These are phyloP conservation scores for Ploettnerulaceae sp. DNA, from an alignment of 2,329 filamentous ascomycete species.

Conservation along the genomic window DNA sequence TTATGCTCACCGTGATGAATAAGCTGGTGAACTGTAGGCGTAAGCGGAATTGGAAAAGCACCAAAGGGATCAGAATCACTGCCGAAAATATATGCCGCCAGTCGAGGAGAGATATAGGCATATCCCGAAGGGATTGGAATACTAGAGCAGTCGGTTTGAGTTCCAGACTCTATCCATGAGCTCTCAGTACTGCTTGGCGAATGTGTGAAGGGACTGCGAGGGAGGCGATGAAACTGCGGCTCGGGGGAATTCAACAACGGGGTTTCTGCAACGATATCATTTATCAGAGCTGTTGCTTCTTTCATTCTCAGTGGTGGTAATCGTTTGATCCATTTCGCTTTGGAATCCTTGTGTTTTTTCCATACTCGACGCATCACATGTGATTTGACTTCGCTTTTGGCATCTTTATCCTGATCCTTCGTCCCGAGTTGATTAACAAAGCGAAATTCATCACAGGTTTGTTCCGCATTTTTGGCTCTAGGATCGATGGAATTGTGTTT, in stretches of 20 bases:
- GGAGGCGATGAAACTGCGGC: neutral
- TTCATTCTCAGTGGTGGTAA: neutral
- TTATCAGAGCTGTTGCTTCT: neutral
- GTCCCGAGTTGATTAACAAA: slow-evolving; percentile 5
- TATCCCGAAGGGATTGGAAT: neutral
- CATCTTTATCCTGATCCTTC: slow-evolving; percentile 1
- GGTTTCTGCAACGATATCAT: neutral
- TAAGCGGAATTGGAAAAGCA: slow-evolving; percentile 1
- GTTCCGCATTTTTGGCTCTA: neutral
- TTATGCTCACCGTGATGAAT: neutral
- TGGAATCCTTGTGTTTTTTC: slow-evolving; percentile 7
- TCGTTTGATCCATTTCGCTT: slow-evolving; percentile 5
- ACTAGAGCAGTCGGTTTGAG: neutral
- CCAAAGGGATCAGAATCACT: slow-evolving; percentile 1
- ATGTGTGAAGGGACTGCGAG: neutral
- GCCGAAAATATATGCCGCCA: neutral
- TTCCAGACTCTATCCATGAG: neutral
- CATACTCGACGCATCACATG: slow-evolving; percentile 7
- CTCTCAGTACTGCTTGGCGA: neutral
- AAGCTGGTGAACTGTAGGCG: slow-evolving; percentile 1
- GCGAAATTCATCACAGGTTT: neutral
- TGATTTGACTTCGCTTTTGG: slow-evolving; percentile 8
- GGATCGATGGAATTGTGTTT: neutral
- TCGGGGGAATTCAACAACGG: slow-evolving; percentile 1
- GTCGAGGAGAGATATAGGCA: neutral